Percentiles rank a stretch among this genome's conserved stretches.
Evolutionary conservation across 306 rosid species (phyloP).

Genomic region (Senna siamea): DNA sequence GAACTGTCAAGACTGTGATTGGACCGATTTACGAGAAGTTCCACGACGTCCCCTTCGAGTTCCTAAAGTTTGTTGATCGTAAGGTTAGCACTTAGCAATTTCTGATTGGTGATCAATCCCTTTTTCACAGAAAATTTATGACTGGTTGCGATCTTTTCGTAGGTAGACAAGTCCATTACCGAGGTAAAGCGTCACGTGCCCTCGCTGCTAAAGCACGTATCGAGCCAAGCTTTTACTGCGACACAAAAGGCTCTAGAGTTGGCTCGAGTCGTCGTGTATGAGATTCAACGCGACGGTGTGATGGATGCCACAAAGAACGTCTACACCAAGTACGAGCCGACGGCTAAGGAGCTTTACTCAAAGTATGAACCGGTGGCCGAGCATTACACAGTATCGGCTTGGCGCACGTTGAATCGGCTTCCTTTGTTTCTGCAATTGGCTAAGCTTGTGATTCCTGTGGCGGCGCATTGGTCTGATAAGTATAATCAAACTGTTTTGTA

Average conservation of each 20-base stretch:
- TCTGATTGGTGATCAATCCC: too few relatives aligned
- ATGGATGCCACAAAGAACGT: constrained; percentile 35
- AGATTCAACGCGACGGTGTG: constrained; percentile 47
- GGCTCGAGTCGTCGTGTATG: constrained; percentile 36
- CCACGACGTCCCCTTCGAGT: constrained; percentile 52
- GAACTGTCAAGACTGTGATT: constrained; percentile 49
- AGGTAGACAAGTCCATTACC: constrained; percentile 49
- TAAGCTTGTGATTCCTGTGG: constrained; percentile 49
- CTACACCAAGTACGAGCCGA: constrained; percentile 45
- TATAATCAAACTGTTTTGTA: constrained; percentile 44
- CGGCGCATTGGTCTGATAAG: constrained; percentile 49
- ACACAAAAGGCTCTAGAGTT: constrained; percentile 35
- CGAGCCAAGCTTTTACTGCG: constrained; percentile 29
- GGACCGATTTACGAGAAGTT: constrained; percentile 60
- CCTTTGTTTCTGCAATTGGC: constrained; percentile 50
- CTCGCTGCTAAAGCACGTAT: constrained; percentile 42
- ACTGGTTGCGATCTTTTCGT: neutral
- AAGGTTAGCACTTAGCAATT: constrained; percentile 40
- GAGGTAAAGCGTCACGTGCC: constrained; percentile 50
- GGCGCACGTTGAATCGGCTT: constrained; percentile 56
- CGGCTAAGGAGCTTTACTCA: constrained; percentile 45
- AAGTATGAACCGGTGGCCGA: constrained; percentile 56
- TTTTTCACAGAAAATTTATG: neutral
- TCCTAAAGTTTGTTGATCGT: constrained; percentile 53
- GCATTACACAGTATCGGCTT: constrained; percentile 48